Evolutionary conservation across 106 monocot species (phyloP), one percentile per base, ranked within the genome.

Genomic region (Alisma plantagoaquatica): DNA sequence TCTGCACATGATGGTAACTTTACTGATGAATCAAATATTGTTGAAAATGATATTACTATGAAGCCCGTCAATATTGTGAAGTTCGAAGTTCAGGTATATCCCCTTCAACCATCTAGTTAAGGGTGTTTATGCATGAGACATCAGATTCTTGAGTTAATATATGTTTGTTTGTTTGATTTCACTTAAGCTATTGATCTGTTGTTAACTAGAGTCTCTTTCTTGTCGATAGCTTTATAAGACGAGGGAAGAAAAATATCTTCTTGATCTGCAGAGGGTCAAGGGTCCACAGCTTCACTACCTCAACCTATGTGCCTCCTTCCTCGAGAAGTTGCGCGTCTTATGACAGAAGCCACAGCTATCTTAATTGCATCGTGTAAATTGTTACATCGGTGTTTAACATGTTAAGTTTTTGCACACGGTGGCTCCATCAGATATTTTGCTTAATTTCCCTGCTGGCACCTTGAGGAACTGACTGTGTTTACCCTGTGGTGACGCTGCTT

Each of bases 61-160:
- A 56, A 59, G 42, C 53, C 73, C 26, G n/a, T n/a, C n/a, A 75
- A 59, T 27, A 60, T 66, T 16, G 70, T 93, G 17, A 94, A 94
- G 77, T 94, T 94, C 75, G 83, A 94, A 75, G 56, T 94, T 70
- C 94, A 94, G 94, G 94, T 94, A 72, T n/a, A n/a, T n/a, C n/a
- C n/a, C 35, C 35, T 7, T 14, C 35, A 38, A 6, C 35, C 14
- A 38, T 14, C 35, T 38, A 7, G 35, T 38, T 14, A 7, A 7
- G 35, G 35, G 35, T 14, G 9, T 14, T 38, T 38, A 14, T 38
- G 14, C 35, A 14, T 38, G 35, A 7, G 35, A 38, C 14, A 14
- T 38, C 35, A 7, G 35, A 14, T 38, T 38, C 9, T 7, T 38
- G 35, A 7, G 35, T 7, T 7, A 38, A 15, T 46, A 20, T 46